phyloP scores from a whole-genome alignment of 192 early-diverging fungal species.

The Gamsiella multidivaricata region DNA sequence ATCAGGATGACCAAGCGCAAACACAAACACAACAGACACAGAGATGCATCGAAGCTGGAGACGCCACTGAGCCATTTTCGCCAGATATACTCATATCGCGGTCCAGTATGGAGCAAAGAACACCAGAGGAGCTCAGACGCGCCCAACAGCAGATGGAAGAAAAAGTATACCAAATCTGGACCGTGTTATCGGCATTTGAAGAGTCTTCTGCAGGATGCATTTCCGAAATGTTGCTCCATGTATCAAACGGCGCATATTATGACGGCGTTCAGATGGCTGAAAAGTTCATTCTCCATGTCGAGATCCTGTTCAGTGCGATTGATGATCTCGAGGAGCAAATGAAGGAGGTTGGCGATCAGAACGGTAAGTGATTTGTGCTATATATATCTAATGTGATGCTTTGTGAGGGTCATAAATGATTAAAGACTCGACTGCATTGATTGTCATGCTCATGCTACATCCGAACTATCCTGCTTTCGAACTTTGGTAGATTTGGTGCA shows the following conservation, averaged over 20 bases:
- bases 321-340: slow-evolving; percentile 82
- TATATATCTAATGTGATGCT: neutral
- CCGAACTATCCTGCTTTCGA: neutral
- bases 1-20: slow-evolving; percentile 16
- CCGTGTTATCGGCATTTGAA: slow-evolving; percentile 93
- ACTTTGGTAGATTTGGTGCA: slow-evolving; percentile 56
- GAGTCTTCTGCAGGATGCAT: slow-evolving; percentile 97
- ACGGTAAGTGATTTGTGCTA: slow-evolving; percentile 3
- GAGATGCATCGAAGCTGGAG: neutral
- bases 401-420: too few species aligned
- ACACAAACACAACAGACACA: neutral
- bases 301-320: slow-evolving; percentile 89
- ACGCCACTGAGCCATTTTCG: neutral
- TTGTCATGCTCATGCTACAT: neutral
- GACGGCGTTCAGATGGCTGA: slow-evolving; percentile 87
- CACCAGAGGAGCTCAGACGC: slow-evolving; percentile 60
- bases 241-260: slow-evolving; percentile 84
- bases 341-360: slow-evolving; percentile 33
- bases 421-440: too few species aligned
- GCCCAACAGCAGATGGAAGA: slow-evolving; percentile 83
- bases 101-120: slow-evolving; percentile 31
- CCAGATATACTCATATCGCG: neutral
- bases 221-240: slow-evolving; percentile 92
- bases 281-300: slow-evolving; percentile 92
- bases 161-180: slow-evolving; percentile 90